Evolutionary conservation across 2,329 filamentous ascomycete species (phyloP), one percentile per base, ranked within the genome.

Genomic region (Talaromyces pinophilus): DNA sequence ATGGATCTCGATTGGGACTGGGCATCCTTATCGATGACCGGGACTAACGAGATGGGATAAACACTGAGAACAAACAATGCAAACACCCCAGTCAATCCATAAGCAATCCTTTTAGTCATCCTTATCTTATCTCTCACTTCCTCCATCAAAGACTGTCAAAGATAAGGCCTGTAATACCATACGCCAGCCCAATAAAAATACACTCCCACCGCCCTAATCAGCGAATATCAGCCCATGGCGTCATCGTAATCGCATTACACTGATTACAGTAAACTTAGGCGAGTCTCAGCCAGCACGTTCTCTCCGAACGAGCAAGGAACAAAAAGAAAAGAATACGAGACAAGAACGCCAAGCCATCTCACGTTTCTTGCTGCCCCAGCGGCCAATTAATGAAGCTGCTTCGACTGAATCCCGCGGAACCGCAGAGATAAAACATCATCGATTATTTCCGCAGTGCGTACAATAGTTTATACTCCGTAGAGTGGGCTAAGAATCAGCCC

Each of bases 1-100:
- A 57, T 57, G 52, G 52, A 57, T 57, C 52, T 57, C 52, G 52
- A 57, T 57, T 57, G 52, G 52, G 30, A 57, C 52, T 57, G 52
- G 52, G 52, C 52, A 57, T 48, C n/a, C 25, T 57, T 57, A 19
- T 38, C 52, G 15, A 33, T 33, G 7, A 7, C 30, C 1, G 6
- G 6, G 6, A 33, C 19, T 19, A 19, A 33, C 30, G 30, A 33
- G 30, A 33, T 33, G 30, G 30, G 30, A 33, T 33, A 7, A 33
- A 5, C 6, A 30, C 28, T 30, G 28, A 42, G 6, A 17, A 42
- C 40, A 50, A 50, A 50, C 46, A 50, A 25, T 50, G 46, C 46
- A 50, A 50, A 50, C 46, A 50, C 25, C n/a, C 5, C n/a, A 11
- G 13, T 22, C 35, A 38, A 38, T 46, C 42, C 7, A 48, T 48